Base-by-base conservation (phyloP, 108 stramenopile genomes). In the Cyclostephanos invisitatus region DNA sequence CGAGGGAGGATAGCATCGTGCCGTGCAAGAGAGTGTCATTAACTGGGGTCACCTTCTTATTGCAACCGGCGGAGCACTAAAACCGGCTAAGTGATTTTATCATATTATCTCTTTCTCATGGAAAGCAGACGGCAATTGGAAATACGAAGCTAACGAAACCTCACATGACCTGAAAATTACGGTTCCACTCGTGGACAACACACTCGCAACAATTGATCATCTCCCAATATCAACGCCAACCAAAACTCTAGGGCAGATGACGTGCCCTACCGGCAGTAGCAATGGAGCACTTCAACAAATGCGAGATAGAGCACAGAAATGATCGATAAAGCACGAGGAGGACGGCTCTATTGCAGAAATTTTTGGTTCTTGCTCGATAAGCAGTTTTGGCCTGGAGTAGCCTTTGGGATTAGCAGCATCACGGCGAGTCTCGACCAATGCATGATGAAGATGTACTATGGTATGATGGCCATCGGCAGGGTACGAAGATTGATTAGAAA, bases 341-440 rank as follows among this genome's bases (percentile, higher is more conserved):
- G 67, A 3, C 7, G 51, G 9, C 47, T 75, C 59, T 15, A 22
- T 29, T 15, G 63, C 17, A 27, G 64, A 0, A n/a, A 42, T 10
- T 21, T 74, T 11, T 62, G 61, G 47, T 64, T 64, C 27, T 22
- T 42, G 2, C 10, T 57, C 32, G 58, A 58, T 7, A 7, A 24
- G 10, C 67, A 68, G 27, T 40, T 75, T 11, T 75, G 75, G 67
- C 60, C 60, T 6, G 28, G 29, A 7, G 40, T 76, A 4, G 44
- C 46, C 0, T 76, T 63, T 44, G 75, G 75, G 3, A 17, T 70
- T 8, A 12, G 70, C 15, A 24, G 28, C 18, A 36, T 17, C 59
- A 42, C 8, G 7, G 59, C 59, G 3, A 8, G 7, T 8, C 55
- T 68, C 12, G 28, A 56, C 1, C 35, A 25, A 3, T 38, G 38